A percentile compares a stretch with the other conserved stretches of the same genome.
These are phyloP conservation scores for Paragyromitra xinjiangensis DNA, from an alignment of 495 filamentous ascomycete species.

Conservation along the genomic window DNA sequence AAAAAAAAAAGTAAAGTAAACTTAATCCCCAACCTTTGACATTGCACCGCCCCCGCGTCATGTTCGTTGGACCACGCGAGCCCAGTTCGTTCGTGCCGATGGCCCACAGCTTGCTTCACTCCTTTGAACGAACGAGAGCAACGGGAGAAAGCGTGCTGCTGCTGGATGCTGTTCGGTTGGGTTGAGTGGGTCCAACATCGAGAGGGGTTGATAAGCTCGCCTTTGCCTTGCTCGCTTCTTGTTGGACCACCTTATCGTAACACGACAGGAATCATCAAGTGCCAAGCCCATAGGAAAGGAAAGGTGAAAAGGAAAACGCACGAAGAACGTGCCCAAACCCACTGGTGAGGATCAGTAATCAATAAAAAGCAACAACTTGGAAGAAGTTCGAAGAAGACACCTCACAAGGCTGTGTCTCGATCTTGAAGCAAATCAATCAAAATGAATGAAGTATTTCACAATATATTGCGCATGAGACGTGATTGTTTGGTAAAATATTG, in stretches of 20 bases:
- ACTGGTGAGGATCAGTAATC: constrained; percentile 32
- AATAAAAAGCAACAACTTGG: constrained; percentile 18
- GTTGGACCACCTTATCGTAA: constrained; percentile 46
- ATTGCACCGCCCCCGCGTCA: constrained; percentile 40
- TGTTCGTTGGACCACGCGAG: constrained; percentile 42
- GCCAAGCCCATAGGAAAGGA: constrained; percentile 18
- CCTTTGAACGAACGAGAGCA: constrained; percentile 4
- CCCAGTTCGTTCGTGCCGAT: constrained; percentile 37
- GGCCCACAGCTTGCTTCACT: constrained; percentile 35
- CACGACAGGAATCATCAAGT: constrained; percentile 25
- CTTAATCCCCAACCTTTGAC: not conserved
- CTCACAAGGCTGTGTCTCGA: constrained; percentile 33
- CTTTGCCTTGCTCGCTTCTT: constrained; percentile 33
- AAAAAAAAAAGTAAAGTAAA: constrained; percentile 17
- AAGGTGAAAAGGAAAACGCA: constrained; percentile 23
- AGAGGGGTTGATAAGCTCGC: constrained; percentile 45
- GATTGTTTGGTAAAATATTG: constrained; percentile 35
- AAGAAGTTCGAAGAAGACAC: constrained; percentile 27
- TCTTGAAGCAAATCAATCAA: constrained; percentile 20
- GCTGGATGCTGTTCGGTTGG: constrained; percentile 41
- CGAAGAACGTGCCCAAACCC: constrained; percentile 19
- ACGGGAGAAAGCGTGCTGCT: constrained; percentile 34
- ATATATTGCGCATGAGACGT: constrained; percentile 27
- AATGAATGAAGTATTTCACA: constrained; percentile 25
- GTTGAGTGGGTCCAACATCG: constrained; percentile 31